Percentiles rank a stretch among this genome's conserved stretches.
phyloP scores from a whole-genome alignment of 441 rosid species.

The Viola pubescens region DNA sequence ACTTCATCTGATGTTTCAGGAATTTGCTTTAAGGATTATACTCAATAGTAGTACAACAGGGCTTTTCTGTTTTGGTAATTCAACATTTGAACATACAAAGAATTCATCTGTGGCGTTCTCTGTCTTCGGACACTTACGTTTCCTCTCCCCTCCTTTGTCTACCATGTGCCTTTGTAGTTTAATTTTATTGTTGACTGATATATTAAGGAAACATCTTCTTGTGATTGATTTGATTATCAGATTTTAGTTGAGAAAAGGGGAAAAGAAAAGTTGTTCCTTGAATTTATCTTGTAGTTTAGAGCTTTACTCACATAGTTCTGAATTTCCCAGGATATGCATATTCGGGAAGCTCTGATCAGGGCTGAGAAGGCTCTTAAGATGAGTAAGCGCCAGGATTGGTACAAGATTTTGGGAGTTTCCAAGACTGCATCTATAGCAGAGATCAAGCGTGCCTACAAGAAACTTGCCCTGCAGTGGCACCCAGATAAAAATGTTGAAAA shows the following conservation, averaged over 20 bases:
- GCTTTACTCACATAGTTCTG: not conserved
- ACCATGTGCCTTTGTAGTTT: not conserved
- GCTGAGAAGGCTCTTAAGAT: constrained; percentile 94
- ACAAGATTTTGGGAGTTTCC: constrained; percentile 77
- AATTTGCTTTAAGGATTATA: not conserved
- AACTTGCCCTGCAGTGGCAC: constrained; percentile 96
- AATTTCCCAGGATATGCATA: constrained; percentile 62
- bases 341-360: constrained; percentile 65
- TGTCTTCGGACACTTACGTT: not conserved
- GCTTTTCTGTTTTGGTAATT: not conserved
- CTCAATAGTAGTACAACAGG: not conserved
- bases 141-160: not conserved
- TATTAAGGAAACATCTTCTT: not conserved
- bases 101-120: not conserved
- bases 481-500: constrained; percentile 91
- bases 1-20: not conserved
- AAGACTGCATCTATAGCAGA: constrained; percentile 71
- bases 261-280: not conserved
- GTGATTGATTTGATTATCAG: not conserved
- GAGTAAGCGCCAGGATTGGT: constrained; percentile 97
- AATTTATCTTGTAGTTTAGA: not conserved
- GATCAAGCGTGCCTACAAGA: constrained; percentile 88
- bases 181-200: not conserved
- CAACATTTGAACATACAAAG: not conserved
- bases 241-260: not conserved